Evolutionary conservation across 305 asterid species (phyloP).

Genomic region (Solanum hybrid): DNA sequence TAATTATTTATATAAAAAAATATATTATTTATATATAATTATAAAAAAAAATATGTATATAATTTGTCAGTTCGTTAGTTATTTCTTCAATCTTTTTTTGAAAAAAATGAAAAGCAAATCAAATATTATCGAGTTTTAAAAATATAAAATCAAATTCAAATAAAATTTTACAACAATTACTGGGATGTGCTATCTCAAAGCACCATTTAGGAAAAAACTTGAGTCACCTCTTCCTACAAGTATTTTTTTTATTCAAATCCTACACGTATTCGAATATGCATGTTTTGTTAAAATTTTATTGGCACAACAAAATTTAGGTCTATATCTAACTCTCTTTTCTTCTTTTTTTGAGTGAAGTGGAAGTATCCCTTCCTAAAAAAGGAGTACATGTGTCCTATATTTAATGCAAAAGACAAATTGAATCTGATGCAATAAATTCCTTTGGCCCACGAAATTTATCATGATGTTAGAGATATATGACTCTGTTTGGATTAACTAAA

Average conservation of each 20-base stretch:
- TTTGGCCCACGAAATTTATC: not conserved
- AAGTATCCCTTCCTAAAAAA: not conserved
- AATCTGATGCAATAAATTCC: not conserved
- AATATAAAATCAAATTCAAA: no score
- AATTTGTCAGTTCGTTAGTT: not conserved
- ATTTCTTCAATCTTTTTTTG: not conserved
- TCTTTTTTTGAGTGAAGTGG: not conserved
- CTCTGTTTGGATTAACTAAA: no score
- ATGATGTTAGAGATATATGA: not conserved
- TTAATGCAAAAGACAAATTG: not conserved
- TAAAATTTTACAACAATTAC: not conserved
- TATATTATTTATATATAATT: no score
- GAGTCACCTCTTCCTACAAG: not conserved
- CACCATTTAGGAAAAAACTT: not conserved
- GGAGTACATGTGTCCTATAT: not conserved
- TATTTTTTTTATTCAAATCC: not conserved
- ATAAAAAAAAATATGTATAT: not conserved
- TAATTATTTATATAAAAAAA: no score
- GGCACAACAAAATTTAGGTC: not conserved
- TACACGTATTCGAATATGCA: not conserved
- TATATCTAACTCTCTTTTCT: not conserved
- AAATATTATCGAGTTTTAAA: no score
- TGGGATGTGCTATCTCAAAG: not conserved
- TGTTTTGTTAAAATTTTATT: not conserved
- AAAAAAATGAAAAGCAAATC: no score